Evolutionary conservation across 129 eudicot species (phyloP).

Genomic region (Gnaphalium uliginosum): DNA sequence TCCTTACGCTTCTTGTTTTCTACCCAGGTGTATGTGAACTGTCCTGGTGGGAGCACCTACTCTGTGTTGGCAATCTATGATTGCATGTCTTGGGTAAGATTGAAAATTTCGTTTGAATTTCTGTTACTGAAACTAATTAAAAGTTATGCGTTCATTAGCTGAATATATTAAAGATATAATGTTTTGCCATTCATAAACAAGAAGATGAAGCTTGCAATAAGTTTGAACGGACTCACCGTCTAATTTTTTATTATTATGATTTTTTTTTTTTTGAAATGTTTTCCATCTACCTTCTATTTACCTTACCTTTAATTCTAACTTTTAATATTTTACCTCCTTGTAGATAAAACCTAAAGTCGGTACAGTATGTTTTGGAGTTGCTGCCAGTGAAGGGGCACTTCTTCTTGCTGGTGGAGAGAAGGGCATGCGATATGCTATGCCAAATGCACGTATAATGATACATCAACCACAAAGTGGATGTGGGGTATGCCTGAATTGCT

Average conservation of each 20-base stretch:
- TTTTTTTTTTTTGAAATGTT: neutral
- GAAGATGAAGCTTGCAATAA: constrained; percentile 14
- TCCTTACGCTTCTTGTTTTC: neutral
- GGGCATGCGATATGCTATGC: constrained; percentile 98
- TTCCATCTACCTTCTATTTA: neutral
- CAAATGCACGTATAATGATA: constrained; percentile 95
- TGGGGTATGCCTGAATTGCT: constrained; percentile 64
- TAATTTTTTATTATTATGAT: neutral
- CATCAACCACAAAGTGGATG: constrained; percentile 90
- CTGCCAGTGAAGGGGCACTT: constrained; percentile 89
- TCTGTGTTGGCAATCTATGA: constrained; percentile 92
- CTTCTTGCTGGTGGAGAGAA: constrained; percentile 98
- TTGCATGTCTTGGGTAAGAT: constrained; percentile 99
- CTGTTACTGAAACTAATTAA: constrained; percentile 3
- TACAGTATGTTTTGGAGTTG: constrained; percentile 89
- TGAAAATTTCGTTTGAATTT: constrained; percentile 1
- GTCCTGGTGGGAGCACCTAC: constrained; percentile 94
- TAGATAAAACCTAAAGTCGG: constrained; percentile 99
- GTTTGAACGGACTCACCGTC: neutral
- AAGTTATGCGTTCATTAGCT: neutral
- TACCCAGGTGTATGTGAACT: constrained; percentile 71
- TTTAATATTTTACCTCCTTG: neutral
- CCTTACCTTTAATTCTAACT: neutral
- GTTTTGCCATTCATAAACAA: neutral
- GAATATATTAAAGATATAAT: constrained; percentile 17